Percentiles rank a stretch among this genome's conserved stretches.
Conservation (phyloP, 345 rosid species). For the Camelina hispida region DNA sequence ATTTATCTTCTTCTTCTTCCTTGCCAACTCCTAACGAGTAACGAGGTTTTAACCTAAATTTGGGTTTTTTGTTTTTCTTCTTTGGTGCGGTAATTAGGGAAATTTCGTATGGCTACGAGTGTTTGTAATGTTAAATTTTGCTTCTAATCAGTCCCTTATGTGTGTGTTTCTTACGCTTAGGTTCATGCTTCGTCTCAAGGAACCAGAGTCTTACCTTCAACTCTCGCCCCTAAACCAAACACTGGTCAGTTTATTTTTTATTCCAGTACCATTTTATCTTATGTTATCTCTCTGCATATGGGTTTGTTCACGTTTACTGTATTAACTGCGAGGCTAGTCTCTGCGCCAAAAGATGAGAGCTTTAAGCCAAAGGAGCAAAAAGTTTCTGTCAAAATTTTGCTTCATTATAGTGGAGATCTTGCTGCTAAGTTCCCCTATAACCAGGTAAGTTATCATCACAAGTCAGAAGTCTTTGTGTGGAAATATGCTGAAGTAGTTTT, state of each 20-base stretch:
- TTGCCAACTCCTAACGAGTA: conserved; percentile 23
- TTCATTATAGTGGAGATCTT: conserved; percentile 70
- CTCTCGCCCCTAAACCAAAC: conserved; percentile 40
- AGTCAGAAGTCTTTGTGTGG: not conserved
- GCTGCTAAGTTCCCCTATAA: conserved; percentile 80
- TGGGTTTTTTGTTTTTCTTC: not conserved
- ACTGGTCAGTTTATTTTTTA: conserved; percentile 50
- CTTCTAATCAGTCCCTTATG: conserved; percentile 7
- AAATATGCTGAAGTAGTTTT: conserved; percentile 17
- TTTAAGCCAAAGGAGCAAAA: conserved; percentile 51
- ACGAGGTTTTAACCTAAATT: not conserved
- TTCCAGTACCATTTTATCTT: not conserved
- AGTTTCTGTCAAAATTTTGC: conserved; percentile 63
- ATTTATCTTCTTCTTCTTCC: conserved; percentile 31
- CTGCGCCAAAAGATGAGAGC: conserved; percentile 44
- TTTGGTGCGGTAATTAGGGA: not conserved
- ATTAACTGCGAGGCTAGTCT: conserved; percentile 12
- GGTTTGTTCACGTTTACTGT: conserved; percentile 19
- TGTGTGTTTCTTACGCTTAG: conserved; percentile 43
- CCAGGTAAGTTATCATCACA: conserved; percentile 48
- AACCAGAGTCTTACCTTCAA: conserved; percentile 45
- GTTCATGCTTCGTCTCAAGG: conserved; percentile 43
- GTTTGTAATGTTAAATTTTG: not conserved
- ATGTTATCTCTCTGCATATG: conserved; percentile 2
- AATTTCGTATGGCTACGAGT: conserved; percentile 2